phyloP scores from a whole-genome alignment of 2,329 filamentous ascomycete species.

The Apiospora pterosperma region DNA sequence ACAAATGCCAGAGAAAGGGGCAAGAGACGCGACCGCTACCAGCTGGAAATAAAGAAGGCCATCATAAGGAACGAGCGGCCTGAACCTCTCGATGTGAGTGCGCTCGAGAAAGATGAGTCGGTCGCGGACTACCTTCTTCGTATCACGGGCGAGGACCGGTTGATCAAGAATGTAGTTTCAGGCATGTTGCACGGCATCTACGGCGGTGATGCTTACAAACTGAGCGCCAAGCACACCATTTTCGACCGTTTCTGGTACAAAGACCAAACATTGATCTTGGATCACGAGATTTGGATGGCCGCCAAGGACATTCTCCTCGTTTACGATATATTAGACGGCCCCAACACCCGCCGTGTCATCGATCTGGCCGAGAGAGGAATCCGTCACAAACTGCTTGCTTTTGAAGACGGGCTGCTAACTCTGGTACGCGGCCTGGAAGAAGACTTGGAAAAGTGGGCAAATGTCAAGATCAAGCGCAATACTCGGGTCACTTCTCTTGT shows the following conservation, averaged over 20 bases:
- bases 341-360: constrained; percentile 15
- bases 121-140: constrained; percentile 64
- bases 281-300: constrained; percentile 6
- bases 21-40: neutral
- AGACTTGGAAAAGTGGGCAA: constrained; percentile 47
- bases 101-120: constrained; percentile 59
- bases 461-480: constrained; percentile 56
- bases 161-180: constrained; percentile 72
- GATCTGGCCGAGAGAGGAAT: constrained; percentile 25
- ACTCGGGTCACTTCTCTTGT: constrained; percentile 46
- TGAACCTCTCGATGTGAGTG: constrained; percentile 10
- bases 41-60: neutral
- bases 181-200: constrained; percentile 84
- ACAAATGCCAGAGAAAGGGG: neutral
- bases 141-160: constrained; percentile 44
- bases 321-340: constrained; percentile 19
- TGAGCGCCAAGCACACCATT: constrained; percentile 69
- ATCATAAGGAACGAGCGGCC: constrained; percentile 3
- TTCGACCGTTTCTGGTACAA: constrained; percentile 49
- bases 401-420: constrained; percentile 59
- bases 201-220: constrained; percentile 78
- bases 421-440: constrained; percentile 52
- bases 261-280: neutral
- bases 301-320: constrained; percentile 17
- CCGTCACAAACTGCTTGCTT: constrained; percentile 39